Base-by-base conservation (phyloP, 768 basidiomycete species). In the Suillus placidus region DNA sequence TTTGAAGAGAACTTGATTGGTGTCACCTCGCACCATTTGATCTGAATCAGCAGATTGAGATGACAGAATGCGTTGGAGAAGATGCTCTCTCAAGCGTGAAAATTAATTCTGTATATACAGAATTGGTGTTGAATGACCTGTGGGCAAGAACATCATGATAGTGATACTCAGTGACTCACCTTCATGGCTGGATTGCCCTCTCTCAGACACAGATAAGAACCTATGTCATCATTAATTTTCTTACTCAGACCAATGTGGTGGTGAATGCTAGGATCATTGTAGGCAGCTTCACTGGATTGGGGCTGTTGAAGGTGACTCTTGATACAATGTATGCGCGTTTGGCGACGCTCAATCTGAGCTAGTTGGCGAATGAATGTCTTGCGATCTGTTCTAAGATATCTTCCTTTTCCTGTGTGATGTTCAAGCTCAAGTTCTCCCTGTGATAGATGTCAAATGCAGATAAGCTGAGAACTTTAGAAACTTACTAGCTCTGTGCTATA, bases 161-260 rank as follows among this genome's bases (percentile, higher is more conserved):
- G n/a, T n/a, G n/a, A n/a, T n/a, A n/a, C n/a, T n/a, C n/a, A n/a
- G n/a, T n/a, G n/a, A n/a, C n/a, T n/a, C 13, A 64, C 64, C 30
- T 58, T 65, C 14, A 76, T 23, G 1, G 76, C 76, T 18, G 76
- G 76, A 67, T 80, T 78, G 1, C 69, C 68, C 23, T 40, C 52
- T 7, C n/a, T 40, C n/a, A 42, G 7, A 67, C 34, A 13, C 66
- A 70, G 4, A 56, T 62, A 58, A 64, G 42, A 32, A 57, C 66
- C 7, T 1, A 40, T 23, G n/a, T 60, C 56, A 7, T 43, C 32
- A 2, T 55, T 32, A 37, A 35, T 4, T 23, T 64, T 64, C 26
- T 64, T 32, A 2, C 55, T 43, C 49, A 18, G 7, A 9, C 72
- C 73, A 10, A 77, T 74, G 32, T 69, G 66, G 45, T 70, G 69